These are phyloP conservation scores for Polysphondylium violaceum DNA, from an alignment of 78 protist species.

Conservation along the genomic window DNA sequence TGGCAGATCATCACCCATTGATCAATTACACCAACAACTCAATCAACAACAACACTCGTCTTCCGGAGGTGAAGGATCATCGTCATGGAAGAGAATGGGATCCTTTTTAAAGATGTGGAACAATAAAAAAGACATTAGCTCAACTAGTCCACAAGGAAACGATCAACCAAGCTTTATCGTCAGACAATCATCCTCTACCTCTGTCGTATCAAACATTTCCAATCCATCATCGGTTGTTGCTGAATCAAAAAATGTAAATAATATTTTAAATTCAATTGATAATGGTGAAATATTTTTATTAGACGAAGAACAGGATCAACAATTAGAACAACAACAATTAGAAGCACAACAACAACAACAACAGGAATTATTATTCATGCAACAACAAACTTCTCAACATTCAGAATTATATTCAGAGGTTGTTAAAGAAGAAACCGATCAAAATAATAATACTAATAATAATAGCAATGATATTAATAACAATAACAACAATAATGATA, in stretches of 20 bases:
- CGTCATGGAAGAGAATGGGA: slow-evolving; percentile 62
- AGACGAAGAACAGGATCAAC: slow-evolving; percentile 66
- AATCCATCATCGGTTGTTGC: no score
- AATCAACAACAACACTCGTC: not conserved
- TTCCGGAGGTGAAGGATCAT: not conserved
- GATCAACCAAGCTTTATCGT: slow-evolving; percentile 14
- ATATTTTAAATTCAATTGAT: not conserved
- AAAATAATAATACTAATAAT: not conserved
- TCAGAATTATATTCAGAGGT: slow-evolving; percentile 19
- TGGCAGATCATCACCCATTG: not conserved
- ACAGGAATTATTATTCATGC: not conserved
- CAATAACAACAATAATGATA: not conserved
- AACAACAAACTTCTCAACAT: not conserved
- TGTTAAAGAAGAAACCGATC: slow-evolving; percentile 27
- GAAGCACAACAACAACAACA: slow-evolving; percentile 10
- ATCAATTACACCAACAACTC: not conserved
- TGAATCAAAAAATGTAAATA: not conserved
- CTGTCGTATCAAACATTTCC: no score
- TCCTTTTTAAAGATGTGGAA: slow-evolving; percentile 50
- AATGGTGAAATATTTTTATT: slow-evolving; percentile 39
- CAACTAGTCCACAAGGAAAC: not conserved
- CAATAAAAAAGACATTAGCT: slow-evolving; percentile 3
- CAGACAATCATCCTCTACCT: not conserved
- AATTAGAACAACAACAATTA: not conserved
- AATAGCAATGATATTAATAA: not conserved